Base-by-base conservation (phyloP, 2,329 filamentous ascomycete species). In the Aspergillus alliaceus region DNA sequence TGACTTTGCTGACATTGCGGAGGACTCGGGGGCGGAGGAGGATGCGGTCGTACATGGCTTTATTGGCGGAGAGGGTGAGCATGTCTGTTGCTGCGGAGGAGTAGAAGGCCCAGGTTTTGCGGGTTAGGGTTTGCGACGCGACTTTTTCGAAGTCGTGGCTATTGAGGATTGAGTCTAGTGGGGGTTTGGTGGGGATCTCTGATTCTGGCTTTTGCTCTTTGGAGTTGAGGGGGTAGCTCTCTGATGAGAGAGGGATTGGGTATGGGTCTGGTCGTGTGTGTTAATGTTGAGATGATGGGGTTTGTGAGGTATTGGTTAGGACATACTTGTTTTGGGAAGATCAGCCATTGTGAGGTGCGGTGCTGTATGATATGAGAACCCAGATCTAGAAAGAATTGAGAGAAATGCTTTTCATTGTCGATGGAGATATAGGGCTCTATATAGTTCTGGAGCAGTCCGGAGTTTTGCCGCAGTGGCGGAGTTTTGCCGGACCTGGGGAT, bases 21-120 rank as follows among this genome's bases (percentile, higher is more conserved):
- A 82, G 60, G 4, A 81, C 66, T 2, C 79, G 69, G 1, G 80
- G 80, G n/a, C 80, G 73, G 54, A 80, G 77, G 72, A 72, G 77
- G 27, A 82, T 78, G 4, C 75, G 70, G 31, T 72, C 69, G 51
- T 77, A 79, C 64, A 74, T 69, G 5, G 66, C 63, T 44, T 65
- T 68, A 58, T 80, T 80, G 15, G 69, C 66, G 27, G 74, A 68
- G 40, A 71, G 65, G 1, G 78, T 79, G 27, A 77, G 65, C 24
- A 72, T 72, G 54, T 79, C 75, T 1, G 77, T 80, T 1, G 77
- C 77, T 7, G 77, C 79, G 1, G 72, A 75, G 8, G 73, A 77
- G 62, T 79, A 79, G 78, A 96, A 97, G 18, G 89, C 91, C 92
- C 92, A 97, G 1, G 92, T 91, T 6, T 86, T 88, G 79, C 89